Percentiles rank a stretch among this genome's conserved stretches.
Conservation (phyloP, 2,329 filamentous ascomycete species). For the Lecanicillium sp. region DNA sequence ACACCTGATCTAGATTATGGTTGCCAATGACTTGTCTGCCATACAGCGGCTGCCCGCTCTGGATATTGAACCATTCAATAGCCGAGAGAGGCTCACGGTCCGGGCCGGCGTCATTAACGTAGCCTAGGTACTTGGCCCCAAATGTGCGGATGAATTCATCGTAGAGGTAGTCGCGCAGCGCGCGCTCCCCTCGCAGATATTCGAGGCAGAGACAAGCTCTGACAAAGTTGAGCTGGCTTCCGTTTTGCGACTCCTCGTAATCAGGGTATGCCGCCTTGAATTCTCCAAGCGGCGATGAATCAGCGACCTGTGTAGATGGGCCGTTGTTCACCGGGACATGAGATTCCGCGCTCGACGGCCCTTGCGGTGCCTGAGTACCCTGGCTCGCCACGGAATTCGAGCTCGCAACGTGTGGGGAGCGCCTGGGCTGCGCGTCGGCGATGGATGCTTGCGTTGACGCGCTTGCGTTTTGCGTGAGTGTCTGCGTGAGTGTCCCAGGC, state of each 20-base stretch:
- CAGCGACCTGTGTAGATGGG: neutral
- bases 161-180: conserved; percentile 38
- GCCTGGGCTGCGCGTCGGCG: neutral
- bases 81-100: conserved; percentile 28
- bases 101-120: conserved; percentile 27
- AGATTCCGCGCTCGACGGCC: neutral
- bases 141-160: conserved; percentile 49
- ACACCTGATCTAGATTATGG: conserved; percentile 29
- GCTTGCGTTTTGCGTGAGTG: conserved; percentile 16
- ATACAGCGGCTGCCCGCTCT: conserved; percentile 25
- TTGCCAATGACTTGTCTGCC: conserved; percentile 28
- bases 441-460: neutral
- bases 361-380: neutral
- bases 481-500: conserved; percentile 21
- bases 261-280: conserved; percentile 40
- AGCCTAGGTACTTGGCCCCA: conserved; percentile 35
- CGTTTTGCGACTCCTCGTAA: conserved; percentile 34
- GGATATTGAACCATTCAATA: conserved; percentile 36
- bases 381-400: neutral
- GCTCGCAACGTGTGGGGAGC: neutral
- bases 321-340: neutral
- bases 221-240: conserved; percentile 36
- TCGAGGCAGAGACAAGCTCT: conserved; percentile 39
- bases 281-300: conserved; percentile 27
- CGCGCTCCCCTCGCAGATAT: conserved; percentile 27